Evolutionary conservation across 768 basidiomycete genomes (phyloP).

Genomic region (Lactarius trivialis): DNA sequence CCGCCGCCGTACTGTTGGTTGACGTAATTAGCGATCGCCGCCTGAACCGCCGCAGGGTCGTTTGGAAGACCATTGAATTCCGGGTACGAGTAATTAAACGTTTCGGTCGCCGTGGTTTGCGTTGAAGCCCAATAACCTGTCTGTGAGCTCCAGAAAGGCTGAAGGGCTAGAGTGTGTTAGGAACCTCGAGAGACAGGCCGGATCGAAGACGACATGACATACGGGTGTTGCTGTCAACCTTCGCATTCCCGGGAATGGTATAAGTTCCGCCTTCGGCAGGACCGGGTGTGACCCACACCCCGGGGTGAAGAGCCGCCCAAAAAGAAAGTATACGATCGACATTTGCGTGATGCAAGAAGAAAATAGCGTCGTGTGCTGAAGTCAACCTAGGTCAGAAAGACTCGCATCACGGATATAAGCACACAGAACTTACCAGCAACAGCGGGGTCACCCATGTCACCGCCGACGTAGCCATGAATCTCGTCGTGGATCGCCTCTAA

Average conservation of each 20-base stretch:
- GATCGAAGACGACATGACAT: not conserved
- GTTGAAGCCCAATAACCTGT: constrained; percentile 37
- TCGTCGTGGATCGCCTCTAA: constrained; percentile 45
- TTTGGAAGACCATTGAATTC: constrained; percentile 39
- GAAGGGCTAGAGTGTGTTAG: constrained; percentile 31
- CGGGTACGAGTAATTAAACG: constrained; percentile 44
- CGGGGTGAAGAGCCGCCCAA: constrained; percentile 43
- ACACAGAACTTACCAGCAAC: constrained; percentile 35
- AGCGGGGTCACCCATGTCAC: constrained; percentile 21
- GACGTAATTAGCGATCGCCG: constrained; percentile 32
- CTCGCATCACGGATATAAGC: constrained; percentile 34
- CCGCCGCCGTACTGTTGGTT: constrained; percentile 31
- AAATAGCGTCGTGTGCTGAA: constrained; percentile 46
- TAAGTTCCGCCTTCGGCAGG: constrained; percentile 20
- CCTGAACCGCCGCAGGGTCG: constrained; percentile 27
- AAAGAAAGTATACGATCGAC: constrained; percentile 48
- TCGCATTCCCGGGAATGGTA: constrained; percentile 4
- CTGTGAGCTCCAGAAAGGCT: constrained; percentile 41
- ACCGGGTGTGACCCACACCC: constrained; percentile 33
- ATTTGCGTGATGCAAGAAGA: constrained; percentile 49
- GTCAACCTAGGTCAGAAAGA: constrained; percentile 25
- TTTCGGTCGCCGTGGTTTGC: constrained; percentile 27
- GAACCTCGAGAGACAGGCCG: not conserved
- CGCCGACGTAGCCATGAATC: constrained; percentile 33
- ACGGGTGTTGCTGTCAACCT: constrained; percentile 12